Base-by-base conservation (phyloP, 257 asterid species). In the Solanum etuberosum region DNA sequence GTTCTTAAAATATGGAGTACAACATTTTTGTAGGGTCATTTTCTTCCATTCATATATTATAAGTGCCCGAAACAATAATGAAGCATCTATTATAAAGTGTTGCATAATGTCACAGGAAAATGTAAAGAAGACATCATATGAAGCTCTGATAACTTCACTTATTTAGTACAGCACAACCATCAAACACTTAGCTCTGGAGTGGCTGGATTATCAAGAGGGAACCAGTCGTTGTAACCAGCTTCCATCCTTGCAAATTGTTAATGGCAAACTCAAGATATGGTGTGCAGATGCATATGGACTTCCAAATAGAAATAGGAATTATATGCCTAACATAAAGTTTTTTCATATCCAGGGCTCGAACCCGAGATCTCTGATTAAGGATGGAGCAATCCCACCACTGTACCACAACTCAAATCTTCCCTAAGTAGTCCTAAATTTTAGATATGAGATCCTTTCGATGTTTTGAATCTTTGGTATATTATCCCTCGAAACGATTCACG, bases 151-250 rank as follows among this genome's bases (percentile, higher is more conserved):
- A 68, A 20, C 63, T 78, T 43, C 65, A 43, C 63, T 31, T 78
- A 25, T 16, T 29, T 27, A 78, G 84, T 78, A 78, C 15, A 78
- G 27, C 27, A 5, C 42, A 48, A 42, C 6, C 34, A 63, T 80
- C 76, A 96, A 43, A 96, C 91, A 61, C 98, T 95, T 34, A 95
- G 95, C 86, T 96, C 99, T 7, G 99, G 99, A 4, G 99, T 95
- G 5, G 98, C 99, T 1, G 99, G 99, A 88, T 89, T 96, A 89
- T 96, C 99, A 11, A 96, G 93, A 74, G 93, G 92, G 84, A 96
- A 96, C 99, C 99, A 96, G 34, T 80, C 95, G 18, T 23, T 88
- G 82, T 90, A 91, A 84, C 97, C 98, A 38, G 67, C 90, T 89
- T 96, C 99, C 10, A 94, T 92, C 87, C 98, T 90, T 10, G 98